Base-by-base conservation (phyloP, 2,329 filamentous ascomycete species). In the Onygenales sp. region DNA sequence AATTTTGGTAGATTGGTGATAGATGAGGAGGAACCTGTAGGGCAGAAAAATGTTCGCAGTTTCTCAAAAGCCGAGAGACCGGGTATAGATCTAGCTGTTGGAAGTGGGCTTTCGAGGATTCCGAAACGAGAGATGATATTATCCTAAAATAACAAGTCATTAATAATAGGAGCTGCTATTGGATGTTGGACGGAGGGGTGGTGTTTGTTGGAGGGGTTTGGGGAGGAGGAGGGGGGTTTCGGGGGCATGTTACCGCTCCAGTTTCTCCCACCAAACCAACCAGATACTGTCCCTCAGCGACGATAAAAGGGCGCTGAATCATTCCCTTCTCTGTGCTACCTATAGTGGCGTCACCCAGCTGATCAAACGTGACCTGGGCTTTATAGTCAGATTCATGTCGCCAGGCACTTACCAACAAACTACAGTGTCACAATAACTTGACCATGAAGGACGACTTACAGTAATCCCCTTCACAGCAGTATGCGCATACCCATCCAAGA, bases 91-190 rank as follows among this genome's bases (percentile, higher is more conserved):
- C 31, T 47, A 46, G 43, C 32, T 47, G 21, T 5, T 36, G 51
- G 35, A 17, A 6, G 7, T 2, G 42, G 33, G 11, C 31, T 14
- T 45, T 46, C 51, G 35, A 52, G 14, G 27, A 47, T 38, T 38
- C 51, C 51, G 38, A 52, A 43, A 10, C 51, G 42, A 33, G 51
- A 52, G n/a, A 52, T 52, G 21, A 52, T 39, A 33, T 27, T 43
- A 46, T 52, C 51, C 51, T 52, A 10, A 17, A 32, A 13, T 5
- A 47, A 21, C 21, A 11, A 10, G 42, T 36, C 27, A 52, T 33
- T 35, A 31, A 2, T 21, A 14, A 47, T 50, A 13, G 9, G n/a
- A 11, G 38, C 32, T 10, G 21, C 21, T 41, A 14, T 41, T 41
- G 4, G 14, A 27, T 27, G 21, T 27, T 41, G 38, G 11, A 41